Evolutionary conservation across 73 alveolate species (phyloP).

Genomic region (Uronychia binucleata): DNA sequence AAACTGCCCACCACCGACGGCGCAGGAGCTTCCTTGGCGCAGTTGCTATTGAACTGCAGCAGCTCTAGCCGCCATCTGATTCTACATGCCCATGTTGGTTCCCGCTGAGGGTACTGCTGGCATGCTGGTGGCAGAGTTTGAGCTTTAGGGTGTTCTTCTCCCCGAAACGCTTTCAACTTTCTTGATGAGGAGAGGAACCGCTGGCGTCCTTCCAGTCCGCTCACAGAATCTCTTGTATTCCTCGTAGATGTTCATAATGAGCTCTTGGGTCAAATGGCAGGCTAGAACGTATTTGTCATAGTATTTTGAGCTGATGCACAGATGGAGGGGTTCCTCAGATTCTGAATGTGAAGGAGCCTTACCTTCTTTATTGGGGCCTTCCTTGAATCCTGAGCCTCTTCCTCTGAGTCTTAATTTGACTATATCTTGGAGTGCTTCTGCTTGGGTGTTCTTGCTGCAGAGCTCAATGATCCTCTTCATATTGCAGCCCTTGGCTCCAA

Average conservation of each 20-base stretch:
- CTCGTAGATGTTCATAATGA: constrained; percentile 79
- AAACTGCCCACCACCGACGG: too few relatives aligned
- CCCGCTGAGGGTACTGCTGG: too few relatives aligned
- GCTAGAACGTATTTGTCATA: constrained; percentile 83
- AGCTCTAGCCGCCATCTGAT: too few relatives aligned
- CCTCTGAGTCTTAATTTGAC: constrained; percentile 97
- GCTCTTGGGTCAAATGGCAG: constrained; percentile 76
- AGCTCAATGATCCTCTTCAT: constrained; percentile 94
- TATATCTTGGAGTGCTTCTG: constrained; percentile 70
- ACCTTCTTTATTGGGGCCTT: constrained; percentile 96
- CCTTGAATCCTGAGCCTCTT: constrained; percentile 98
- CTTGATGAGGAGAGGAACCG: constrained; percentile 56
- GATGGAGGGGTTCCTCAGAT: constrained; percentile 94
- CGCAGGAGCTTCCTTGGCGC: too few relatives aligned
- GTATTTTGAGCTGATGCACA: constrained; percentile 93
- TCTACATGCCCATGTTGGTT: too few relatives aligned
- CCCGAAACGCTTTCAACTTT: constrained; percentile 85
- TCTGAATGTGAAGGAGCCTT: too few relatives aligned
- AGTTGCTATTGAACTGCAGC: too few relatives aligned
- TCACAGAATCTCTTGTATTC: constrained; percentile 88
- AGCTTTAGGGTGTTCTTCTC: constrained; percentile 7
- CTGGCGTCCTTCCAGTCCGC: constrained; percentile 68
- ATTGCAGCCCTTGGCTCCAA: constrained; percentile 84
- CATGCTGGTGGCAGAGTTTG: too few relatives aligned
- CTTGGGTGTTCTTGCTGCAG: constrained; percentile 79